phyloP scores from a whole-genome alignment of 768 basidiomycete species.

The Jaapia argillacea region DNA sequence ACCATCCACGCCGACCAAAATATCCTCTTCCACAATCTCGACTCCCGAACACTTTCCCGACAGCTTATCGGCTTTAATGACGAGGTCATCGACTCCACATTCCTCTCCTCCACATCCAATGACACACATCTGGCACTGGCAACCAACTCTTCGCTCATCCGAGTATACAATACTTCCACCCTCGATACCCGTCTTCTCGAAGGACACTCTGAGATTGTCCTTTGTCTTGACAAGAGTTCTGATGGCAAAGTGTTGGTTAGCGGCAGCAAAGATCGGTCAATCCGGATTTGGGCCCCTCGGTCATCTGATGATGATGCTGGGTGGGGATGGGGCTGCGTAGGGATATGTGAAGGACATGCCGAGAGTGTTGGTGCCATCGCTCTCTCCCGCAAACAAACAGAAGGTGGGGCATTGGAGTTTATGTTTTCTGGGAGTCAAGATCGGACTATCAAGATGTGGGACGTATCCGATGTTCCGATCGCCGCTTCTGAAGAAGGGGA shows the following conservation, averaged over 20 bases:
- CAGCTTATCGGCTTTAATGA: slow-evolving; percentile 97
- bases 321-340: slow-evolving; percentile 70
- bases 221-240: slow-evolving; percentile 64
- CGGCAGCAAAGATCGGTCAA: slow-evolving; percentile 88
- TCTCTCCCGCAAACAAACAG: slow-evolving; percentile 48
- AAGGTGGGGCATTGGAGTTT: slow-evolving; percentile 38
- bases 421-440: slow-evolving; percentile 96
- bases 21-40: slow-evolving; percentile 81
- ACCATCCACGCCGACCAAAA: slow-evolving; percentile 96
- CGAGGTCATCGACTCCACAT: slow-evolving; percentile 86
- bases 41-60: slow-evolving; percentile 50
- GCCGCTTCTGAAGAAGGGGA: slow-evolving; percentile 14
- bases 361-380: slow-evolving; percentile 90
- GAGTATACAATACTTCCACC: slow-evolving; percentile 68
- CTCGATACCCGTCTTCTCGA: slow-evolving; percentile 80
- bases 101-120: slow-evolving; percentile 43
- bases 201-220: slow-evolving; percentile 87
- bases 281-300: slow-evolving; percentile 65
- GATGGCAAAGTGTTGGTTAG: slow-evolving; percentile 72
- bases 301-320: not conserved
- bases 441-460: slow-evolving; percentile 98
- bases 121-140: slow-evolving; percentile 76
- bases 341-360: slow-evolving; percentile 85
- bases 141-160: slow-evolving; percentile 95
- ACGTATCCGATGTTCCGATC: slow-evolving; percentile 49